A percentile compares a stretch with the other conserved stretches of the same genome.
These are phyloP conservation scores for Microbotryum scabiosae DNA, from an alignment of 1,284 basidiomycete species.

Conservation along the genomic window DNA sequence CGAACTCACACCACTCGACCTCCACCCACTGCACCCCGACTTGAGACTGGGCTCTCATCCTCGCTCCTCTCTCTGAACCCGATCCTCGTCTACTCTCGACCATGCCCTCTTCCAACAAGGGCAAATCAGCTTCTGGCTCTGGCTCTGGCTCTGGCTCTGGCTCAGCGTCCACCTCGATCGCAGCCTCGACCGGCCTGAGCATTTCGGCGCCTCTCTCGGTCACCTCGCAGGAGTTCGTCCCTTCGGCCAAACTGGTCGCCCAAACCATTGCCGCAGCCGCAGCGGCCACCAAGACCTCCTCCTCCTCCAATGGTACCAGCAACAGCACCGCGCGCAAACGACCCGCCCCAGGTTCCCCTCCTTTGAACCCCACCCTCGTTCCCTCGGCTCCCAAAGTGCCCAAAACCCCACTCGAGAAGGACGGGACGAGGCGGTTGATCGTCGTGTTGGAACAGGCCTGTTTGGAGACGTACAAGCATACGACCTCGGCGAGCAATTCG, in stretches of 20 bases:
- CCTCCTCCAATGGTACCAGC: too few species aligned
- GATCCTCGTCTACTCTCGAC: too few species aligned
- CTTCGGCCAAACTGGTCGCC: slow-evolving; percentile 8
- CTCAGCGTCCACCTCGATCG: too few species aligned
- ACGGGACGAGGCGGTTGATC: slow-evolving; percentile 64
- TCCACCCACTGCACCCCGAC: too few species aligned
- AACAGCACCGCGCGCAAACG: slow-evolving; percentile 27
- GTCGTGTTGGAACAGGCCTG: slow-evolving; percentile 91
- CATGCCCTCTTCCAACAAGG: too few species aligned
- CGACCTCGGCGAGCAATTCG: slow-evolving; percentile 38
- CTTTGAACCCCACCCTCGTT: slow-evolving; percentile 62
- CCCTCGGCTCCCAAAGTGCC: slow-evolving; percentile 71
- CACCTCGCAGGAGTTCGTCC: slow-evolving; percentile 20
- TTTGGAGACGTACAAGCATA: slow-evolving; percentile 79
- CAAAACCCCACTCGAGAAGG: slow-evolving; percentile 50
- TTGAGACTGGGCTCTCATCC: too few species aligned
- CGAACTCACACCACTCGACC: too few species aligned
- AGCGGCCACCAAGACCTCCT: not conserved
- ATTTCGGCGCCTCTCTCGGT: slow-evolving; percentile 15
- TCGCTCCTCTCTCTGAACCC: too few species aligned
- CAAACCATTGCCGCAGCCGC: not conserved
- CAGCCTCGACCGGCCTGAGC: not conserved
- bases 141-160: too few species aligned
- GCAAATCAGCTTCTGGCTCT: too few species aligned
- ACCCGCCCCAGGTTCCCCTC: slow-evolving; percentile 24